phyloP scores from a whole-genome alignment of 2,329 filamentous ascomycete species.

The Fusarium sp. region DNA sequence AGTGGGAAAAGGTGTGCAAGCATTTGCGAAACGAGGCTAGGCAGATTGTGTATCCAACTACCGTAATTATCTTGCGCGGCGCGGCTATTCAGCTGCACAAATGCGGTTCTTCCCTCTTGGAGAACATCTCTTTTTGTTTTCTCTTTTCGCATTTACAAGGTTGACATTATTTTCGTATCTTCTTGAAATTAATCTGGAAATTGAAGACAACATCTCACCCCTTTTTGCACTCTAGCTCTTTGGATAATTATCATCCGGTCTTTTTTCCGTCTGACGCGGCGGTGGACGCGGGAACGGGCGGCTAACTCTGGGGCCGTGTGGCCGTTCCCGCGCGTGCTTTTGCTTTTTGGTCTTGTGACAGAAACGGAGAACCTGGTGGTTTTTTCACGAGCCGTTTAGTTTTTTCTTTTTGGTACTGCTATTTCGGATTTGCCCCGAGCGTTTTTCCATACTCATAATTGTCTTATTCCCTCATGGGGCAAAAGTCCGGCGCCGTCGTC shows the following conservation, averaged over 20 bases:
- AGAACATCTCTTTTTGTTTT: slow-evolving; percentile 10
- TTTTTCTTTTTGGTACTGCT: background rate
- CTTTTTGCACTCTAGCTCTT: background rate
- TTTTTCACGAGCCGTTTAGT: background rate
- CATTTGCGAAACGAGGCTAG: slow-evolving; percentile 21
- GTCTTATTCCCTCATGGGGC: background rate
- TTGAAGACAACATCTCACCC: background rate
- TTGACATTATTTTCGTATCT: background rate
- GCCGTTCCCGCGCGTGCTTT: slow-evolving; percentile 25
- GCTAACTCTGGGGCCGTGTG: slow-evolving; percentile 36
- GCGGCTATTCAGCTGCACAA: slow-evolving; percentile 3
- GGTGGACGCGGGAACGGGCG: slow-evolving; percentile 27
- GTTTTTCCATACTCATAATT: background rate
- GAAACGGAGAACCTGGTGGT: slow-evolving; percentile 5
- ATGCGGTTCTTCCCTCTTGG: slow-evolving; percentile 4
- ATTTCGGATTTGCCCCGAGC: background rate
- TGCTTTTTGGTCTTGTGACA: slow-evolving; percentile 19
- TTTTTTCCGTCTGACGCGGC: background rate
- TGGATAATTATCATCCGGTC: background rate
- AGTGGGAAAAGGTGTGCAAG: background rate
- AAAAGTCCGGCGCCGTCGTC: background rate
- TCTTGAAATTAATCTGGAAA: background rate
- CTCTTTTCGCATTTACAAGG: slow-evolving; percentile 21
- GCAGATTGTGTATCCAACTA: slow-evolving; percentile 11
- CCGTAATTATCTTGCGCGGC: slow-evolving; percentile 1